A percentile compares a stretch with the other conserved stretches of the same genome.
These are phyloP conservation scores for Capsicum rhomboideum DNA, from an alignment of 257 asterid genomes.

Conservation along the genomic window DNA sequence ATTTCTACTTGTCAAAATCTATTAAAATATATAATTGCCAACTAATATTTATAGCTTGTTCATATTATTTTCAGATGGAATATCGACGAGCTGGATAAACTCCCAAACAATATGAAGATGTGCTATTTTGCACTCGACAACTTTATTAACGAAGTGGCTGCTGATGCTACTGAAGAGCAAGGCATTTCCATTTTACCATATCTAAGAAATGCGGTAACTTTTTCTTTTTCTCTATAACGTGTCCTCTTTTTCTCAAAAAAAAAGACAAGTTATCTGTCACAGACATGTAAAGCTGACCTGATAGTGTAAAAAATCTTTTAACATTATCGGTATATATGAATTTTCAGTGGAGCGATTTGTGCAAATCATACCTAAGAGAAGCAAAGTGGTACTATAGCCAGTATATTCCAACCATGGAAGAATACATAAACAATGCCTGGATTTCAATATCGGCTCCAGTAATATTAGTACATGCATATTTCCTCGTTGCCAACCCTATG, in stretches of 20 bases:
- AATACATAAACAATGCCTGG: constrained; percentile 32
- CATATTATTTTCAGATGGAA: background rate
- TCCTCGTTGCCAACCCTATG: constrained; percentile 27
- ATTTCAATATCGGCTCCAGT: constrained; percentile 28
- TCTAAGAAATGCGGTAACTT: background rate
- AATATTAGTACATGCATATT: constrained; percentile 24
- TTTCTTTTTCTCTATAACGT: background rate
- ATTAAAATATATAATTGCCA: background rate
- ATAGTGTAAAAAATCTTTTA: too few relatives aligned
- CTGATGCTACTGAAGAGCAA: background rate
- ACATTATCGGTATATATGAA: background rate
- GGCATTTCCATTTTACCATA: background rate
- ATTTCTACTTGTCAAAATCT: background rate
- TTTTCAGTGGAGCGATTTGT: constrained; percentile 28
- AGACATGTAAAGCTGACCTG: too few relatives aligned
- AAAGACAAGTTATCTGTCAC: background rate
- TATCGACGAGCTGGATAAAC: background rate
- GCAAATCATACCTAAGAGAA: constrained; percentile 15
- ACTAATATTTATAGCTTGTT: background rate
- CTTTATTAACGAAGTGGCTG: background rate
- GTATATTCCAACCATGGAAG: constrained; percentile 26
- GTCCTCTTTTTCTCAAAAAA: too few relatives aligned
- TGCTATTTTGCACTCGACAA: background rate
- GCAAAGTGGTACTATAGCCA: constrained; percentile 32
- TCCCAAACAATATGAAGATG: constrained; percentile 2